Evolutionary conservation across 768 basidiomycete genomes (phyloP), one percentile per base, ranked within the genome.

Genomic region (Baorangia bicolor): DNA sequence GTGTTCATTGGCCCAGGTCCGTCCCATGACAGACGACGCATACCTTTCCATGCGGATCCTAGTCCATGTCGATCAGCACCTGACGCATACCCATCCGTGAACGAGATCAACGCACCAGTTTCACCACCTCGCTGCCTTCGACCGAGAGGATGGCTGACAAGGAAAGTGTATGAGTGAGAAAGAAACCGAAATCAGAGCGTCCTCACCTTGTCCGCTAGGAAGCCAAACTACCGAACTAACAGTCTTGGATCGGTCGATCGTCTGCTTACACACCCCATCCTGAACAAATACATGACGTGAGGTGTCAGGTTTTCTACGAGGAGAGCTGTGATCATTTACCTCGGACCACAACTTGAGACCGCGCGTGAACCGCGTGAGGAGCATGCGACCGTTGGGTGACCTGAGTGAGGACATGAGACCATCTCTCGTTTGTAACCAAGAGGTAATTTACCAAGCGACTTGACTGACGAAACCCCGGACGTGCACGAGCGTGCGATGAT

Each of bases 261-360:
- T 81, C 56, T 69, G 73, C 48, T 63, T 74, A 56, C 78, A 80
- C 31, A 82, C 78, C 8, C 82, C 81, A 33, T 78, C 75, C 80
- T 82, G 40, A 8, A 25, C 30, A 27, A 37, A 42, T 45, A 20
- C 1, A 5, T 7, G 13, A 31, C 5, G 10, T 21, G 11, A 42
- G 3, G 12, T 12, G 20, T 28, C n/a, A 25, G n/a, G 31, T 21
- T 42, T 25, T 7, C 4, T 6, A 37, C 13, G 10, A n/a, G 6
- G 6, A 4, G 10, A 9, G 5, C 0, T 5, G 16, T 2, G 18
- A 4, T 2, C 8, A 51, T 11, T 53, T 54, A 79, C 80, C 67
- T 78, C 76, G n/a, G 73, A 76, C 81, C 81, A 82, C 21, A 82
- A 53, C 57, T 83, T 83, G 52, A 82, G 67, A 23, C 73, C 75